phyloP scores from a whole-genome alignment of 2,329 filamentous ascomycete genomes.

The Claviceps pusilla region DNA sequence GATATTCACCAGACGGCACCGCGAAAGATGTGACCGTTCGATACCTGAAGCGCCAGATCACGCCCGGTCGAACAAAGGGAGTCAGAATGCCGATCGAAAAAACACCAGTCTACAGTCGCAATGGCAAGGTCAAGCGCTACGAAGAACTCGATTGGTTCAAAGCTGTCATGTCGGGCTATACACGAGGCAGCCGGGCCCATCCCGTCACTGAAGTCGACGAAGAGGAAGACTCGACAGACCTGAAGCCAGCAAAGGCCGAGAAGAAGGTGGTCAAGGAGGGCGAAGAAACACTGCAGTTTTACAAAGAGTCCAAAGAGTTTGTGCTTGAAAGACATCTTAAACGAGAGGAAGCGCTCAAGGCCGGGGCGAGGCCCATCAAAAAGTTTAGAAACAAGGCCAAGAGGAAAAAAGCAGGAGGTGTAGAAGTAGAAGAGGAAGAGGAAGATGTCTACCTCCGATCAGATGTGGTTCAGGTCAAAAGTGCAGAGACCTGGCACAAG shows the following conservation, averaged over 20 bases:
- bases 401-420: slow-evolving; percentile 31
- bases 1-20: slow-evolving; percentile 67
- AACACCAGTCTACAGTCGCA: slow-evolving; percentile 59
- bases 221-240: slow-evolving; percentile 61
- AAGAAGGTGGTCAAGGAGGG: slow-evolving; percentile 61
- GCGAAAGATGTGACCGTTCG: slow-evolving; percentile 90
- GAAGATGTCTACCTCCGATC: slow-evolving; percentile 68
- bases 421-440: slow-evolving; percentile 36
- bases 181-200: slow-evolving; percentile 28
- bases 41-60: slow-evolving; percentile 67
- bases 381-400: slow-evolving; percentile 63
- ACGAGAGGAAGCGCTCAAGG: slow-evolving; percentile 74
- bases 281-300: slow-evolving; percentile 71
- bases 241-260: slow-evolving; percentile 56
- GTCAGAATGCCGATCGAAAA: slow-evolving; percentile 66
- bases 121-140: slow-evolving; percentile 62
- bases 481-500: slow-evolving; percentile 93
- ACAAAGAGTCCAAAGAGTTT: slow-evolving; percentile 74
- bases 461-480: slow-evolving; percentile 76
- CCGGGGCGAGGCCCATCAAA: slow-evolving; percentile 53
- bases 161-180: slow-evolving; percentile 60
- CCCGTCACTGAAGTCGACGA: slow-evolving; percentile 60
- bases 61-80: slow-evolving; percentile 83
- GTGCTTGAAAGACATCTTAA: slow-evolving; percentile 75
- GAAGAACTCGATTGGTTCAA: slow-evolving; percentile 84